Conservation (phyloP, 768 basidiomycete genomes). For the Pulveroboletus sp. region DNA sequence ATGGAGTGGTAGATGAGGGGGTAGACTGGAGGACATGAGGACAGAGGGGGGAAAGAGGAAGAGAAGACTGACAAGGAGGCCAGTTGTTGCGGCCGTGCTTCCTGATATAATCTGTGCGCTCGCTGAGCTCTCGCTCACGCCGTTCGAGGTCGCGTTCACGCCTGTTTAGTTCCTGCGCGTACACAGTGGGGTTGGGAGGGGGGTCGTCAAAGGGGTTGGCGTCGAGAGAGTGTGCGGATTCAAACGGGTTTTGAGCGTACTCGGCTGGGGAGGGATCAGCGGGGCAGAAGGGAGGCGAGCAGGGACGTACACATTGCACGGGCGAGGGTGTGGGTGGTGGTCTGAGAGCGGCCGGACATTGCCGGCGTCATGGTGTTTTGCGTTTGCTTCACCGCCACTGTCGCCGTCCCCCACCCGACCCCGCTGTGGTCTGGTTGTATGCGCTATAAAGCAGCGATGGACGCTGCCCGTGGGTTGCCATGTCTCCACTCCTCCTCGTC, state of each 20-base stretch:
- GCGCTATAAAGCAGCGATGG: not conserved
- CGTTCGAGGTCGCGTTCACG: constrained; percentile 80
- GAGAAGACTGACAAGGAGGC: constrained; percentile 68
- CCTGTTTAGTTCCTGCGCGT: constrained; percentile 62
- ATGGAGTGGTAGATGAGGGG: constrained; percentile 96
- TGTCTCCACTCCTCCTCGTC: constrained; percentile 38
- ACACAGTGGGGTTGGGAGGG: constrained; percentile 37
- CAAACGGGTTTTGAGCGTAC: constrained; percentile 70
- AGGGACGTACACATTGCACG: constrained; percentile 22
- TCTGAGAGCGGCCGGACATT: constrained; percentile 2
- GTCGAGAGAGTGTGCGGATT: constrained; percentile 80
- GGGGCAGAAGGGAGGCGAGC: no score
- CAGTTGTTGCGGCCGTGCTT: constrained; percentile 87
- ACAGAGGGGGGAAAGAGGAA: constrained; percentile 10
- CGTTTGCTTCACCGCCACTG: not conserved
- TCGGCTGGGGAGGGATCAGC: constrained; percentile 19
- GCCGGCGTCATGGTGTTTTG: not conserved
- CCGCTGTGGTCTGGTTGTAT: no score
- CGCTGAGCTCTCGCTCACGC: constrained; percentile 69
- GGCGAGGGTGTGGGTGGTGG: constrained; percentile 4
- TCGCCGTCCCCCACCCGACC: no score
- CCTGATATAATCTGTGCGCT: constrained; percentile 64
- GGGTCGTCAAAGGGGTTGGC: constrained; percentile 91
- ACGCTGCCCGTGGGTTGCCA: constrained; percentile 3
- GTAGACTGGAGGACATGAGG: constrained; percentile 55